Evolutionary conservation across 805 yeast species (phyloP), one percentile per base, ranked within the genome.

Genomic region (Schizosaccharomyces lindneri): DNA sequence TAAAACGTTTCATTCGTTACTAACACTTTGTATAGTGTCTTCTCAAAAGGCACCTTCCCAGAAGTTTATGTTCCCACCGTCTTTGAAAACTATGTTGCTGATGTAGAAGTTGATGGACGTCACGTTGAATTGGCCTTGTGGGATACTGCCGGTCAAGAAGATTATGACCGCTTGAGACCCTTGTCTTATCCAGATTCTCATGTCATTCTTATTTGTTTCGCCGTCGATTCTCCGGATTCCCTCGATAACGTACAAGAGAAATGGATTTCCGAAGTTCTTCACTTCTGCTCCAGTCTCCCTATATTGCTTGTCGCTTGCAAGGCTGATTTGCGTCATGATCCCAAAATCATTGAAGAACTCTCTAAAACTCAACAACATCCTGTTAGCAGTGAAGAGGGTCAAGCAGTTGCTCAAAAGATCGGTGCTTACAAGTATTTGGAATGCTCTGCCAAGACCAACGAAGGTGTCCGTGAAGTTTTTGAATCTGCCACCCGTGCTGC

Each of bases 81-180:
- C 64, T 90, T 90, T 70, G 97, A 90, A 73, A 93, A 89, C 78
- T 93, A 90, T 73, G 97, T 90, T 68, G 95, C 97, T 59, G 96
- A 88, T 72, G 97, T 90, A 63, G 95, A 82, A 70, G 84, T 84
- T 63, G 90, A 85, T 68, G 94, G 95, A 61, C 85, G 90, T 74
- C 81, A 85, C 71, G 97, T 90, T 63, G 95, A 89, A 72, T 77
- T 88, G 73, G 95, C 95, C 6, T 77, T 88, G 67, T 88, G 96
- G 96, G 96, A 88, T 87, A 88, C 96, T 67, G 95, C 97, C 62
- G 97, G 97, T 66, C 97, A 88, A 80, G 97, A 88, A 78, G 97
- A 89, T 76, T 88, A 88, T 72, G 95, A 87, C 73, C 85, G 95
- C 74, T 77, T 87, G 68, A 84, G 95, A 75, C 95, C 95, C 55